phyloP scores from a whole-genome alignment of 2,329 filamentous ascomycete genomes.

The Aureobasidium musti region DNA sequence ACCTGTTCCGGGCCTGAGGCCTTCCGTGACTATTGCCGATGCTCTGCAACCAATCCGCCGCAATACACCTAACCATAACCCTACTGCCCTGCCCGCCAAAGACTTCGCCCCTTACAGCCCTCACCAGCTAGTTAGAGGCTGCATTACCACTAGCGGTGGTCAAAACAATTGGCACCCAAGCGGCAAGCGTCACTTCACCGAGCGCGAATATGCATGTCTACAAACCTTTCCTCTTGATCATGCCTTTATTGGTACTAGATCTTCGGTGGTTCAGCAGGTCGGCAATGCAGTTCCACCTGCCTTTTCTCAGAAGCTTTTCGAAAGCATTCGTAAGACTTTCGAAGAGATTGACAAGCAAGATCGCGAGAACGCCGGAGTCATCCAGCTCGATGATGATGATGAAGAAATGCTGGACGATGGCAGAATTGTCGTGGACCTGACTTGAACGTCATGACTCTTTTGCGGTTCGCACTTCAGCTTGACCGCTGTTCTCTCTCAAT shows the following conservation, averaged over 20 bases:
- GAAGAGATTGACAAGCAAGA: constrained; percentile 12
- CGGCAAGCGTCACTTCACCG: constrained; percentile 64
- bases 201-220: constrained; percentile 67
- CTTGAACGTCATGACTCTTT: background rate
- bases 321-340: constrained; percentile 23
- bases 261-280: constrained; percentile 61
- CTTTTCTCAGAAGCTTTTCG: constrained; percentile 35
- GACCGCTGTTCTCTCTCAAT: background rate
- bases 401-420: constrained; percentile 6
- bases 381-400: constrained; percentile 8
- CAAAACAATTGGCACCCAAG: constrained; percentile 65
- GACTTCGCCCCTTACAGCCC: constrained; percentile 49
- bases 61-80: constrained; percentile 40
- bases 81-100: constrained; percentile 46
- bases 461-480: background rate
- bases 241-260: constrained; percentile 53
- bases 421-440: constrained; percentile 9
- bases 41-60: constrained; percentile 47
- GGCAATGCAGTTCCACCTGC: constrained; percentile 75
- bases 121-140: constrained; percentile 53
- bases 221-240: constrained; percentile 69
- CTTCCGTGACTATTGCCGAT: constrained; percentile 47
- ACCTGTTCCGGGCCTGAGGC: constrained; percentile 34
- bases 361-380: background rate
- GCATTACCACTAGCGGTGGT: constrained; percentile 65